Base-by-base conservation (phyloP, 2,329 filamentous ascomycete genomes). In the Fusarium nanum region DNA sequence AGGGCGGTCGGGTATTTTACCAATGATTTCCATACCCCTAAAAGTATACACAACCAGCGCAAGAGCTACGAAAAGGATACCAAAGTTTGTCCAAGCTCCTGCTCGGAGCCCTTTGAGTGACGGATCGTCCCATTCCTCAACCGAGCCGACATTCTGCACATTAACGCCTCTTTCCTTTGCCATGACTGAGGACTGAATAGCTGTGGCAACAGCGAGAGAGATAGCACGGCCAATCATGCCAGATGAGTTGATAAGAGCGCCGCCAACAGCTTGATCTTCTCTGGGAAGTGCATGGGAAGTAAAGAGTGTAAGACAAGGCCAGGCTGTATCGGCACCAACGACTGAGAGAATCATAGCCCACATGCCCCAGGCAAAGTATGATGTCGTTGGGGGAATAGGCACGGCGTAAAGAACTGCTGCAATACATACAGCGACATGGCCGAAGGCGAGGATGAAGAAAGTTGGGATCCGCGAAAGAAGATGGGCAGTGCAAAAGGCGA, bases 291-390 rank as follows among this genome's bases (percentile, higher is more conserved):
- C 83, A 64, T 88, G 87, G 0, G 89, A 90, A 0, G 87, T 90
- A 75, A 91, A 92, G 1, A 93, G 83, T 0, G 88, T 89, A 20
- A 92, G 80, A 7, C 86, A 87, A 0, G 90, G 90, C 83, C 88
- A 92, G 0, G 89, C 83, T 0, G 88, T 90, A 74, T 93, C 90
- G 5, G 89, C 88, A 32, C 91, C 90, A 37, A 91, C 81, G 11
- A 91, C 89, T 9, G 85, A 84, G 6, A 93, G 79, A 1, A 89
- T 78, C 87, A 92, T 92, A 11, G 90, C 89, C 4, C 86, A 86
- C 22, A 93, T 82, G 0, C 87, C 89, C 69, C 86, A 91, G 5
- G 91, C 90, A 76, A 90, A 92, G 79, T 92, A 93, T 0, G 83
- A 87, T 0, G 88, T 90, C 4, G 81, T 77, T 0, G 85, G 82